A percentile compares a stretch with the other conserved stretches of the same genome.
phyloP scores from a whole-genome alignment of 1,284 basidiomycete genomes.

The Ustilago bromivora region DNA sequence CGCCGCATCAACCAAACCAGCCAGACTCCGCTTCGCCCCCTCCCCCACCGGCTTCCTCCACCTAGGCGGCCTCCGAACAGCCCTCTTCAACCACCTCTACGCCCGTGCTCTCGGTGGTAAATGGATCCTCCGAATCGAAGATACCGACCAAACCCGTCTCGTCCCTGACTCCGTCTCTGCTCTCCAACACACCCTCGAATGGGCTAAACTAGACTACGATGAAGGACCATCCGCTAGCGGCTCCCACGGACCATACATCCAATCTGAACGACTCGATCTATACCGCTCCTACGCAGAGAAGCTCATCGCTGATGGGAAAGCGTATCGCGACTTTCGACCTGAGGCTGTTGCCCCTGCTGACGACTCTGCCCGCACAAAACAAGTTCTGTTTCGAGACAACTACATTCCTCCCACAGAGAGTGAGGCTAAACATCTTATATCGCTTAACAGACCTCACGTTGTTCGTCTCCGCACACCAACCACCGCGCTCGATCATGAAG shows the following conservation, averaged over 20 bases:
- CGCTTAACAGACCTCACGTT: slow-evolving; percentile 81
- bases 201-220: slow-evolving; percentile 94
- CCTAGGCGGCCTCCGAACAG: slow-evolving; percentile 94
- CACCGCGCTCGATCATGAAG: slow-evolving; percentile 68
- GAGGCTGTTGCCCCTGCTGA: slow-evolving; percentile 74
- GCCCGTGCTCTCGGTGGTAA: slow-evolving; percentile 84
- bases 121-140: slow-evolving; percentile 93
- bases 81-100: slow-evolving; percentile 90
- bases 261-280: slow-evolving; percentile 89
- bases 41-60: slow-evolving; percentile 95
- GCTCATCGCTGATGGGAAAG: slow-evolving; percentile 85
- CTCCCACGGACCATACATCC: slow-evolving; percentile 57
- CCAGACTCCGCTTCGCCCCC: slow-evolving; percentile 86
- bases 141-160: slow-evolving; percentile 79
- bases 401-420: slow-evolving; percentile 81
- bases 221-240: slow-evolving; percentile 77
- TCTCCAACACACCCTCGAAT: slow-evolving; percentile 81
- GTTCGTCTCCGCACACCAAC: slow-evolving; percentile 75
- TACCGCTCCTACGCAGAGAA: slow-evolving; percentile 81
- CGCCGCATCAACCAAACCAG: slow-evolving; percentile 3
- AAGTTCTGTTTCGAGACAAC: slow-evolving; percentile 83
- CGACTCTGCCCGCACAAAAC: slow-evolving; percentile 75
- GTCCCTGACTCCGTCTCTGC: slow-evolving; percentile 87
- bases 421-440: slow-evolving; percentile 81
- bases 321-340: slow-evolving; percentile 92